Conservation (phyloP, 108 stramenopile genomes). For the Parietichytrium sp. region DNA sequence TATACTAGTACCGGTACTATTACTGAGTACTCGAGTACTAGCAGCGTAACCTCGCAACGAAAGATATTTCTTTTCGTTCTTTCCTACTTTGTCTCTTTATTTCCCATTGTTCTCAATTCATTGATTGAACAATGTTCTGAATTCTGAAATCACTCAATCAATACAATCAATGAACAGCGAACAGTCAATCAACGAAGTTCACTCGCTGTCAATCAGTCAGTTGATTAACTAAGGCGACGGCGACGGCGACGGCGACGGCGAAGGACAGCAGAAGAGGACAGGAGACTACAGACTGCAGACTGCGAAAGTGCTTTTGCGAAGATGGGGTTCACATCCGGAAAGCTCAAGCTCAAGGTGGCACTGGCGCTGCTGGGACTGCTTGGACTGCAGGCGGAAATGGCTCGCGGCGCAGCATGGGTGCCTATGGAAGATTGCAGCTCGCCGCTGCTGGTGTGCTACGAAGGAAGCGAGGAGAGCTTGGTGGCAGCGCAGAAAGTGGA, state of each 20-base stretch:
- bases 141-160: too few species aligned
- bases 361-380: neutral
- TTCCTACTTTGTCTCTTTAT: too few species aligned
- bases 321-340: neutral
- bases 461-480: neutral
- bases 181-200: too few species aligned
- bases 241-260: neutral
- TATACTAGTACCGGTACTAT: too few species aligned
- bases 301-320: neutral
- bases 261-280: neutral
- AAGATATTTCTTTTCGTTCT: too few species aligned
- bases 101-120: too few species aligned
- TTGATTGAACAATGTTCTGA: too few species aligned
- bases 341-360: neutral
- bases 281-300: too few species aligned
- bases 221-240: neutral
- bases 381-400: neutral
- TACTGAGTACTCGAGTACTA: too few species aligned
- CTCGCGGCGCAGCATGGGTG: neutral
- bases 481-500: neutral
- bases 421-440: conserved; percentile 16
- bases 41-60: too few species aligned
- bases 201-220: too few species aligned
- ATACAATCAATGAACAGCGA: too few species aligned
- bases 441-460: conserved; percentile 16